These are phyloP conservation scores for Tylopilus sp. DNA, from an alignment of 768 basidiomycete species.

Conservation along the genomic window DNA sequence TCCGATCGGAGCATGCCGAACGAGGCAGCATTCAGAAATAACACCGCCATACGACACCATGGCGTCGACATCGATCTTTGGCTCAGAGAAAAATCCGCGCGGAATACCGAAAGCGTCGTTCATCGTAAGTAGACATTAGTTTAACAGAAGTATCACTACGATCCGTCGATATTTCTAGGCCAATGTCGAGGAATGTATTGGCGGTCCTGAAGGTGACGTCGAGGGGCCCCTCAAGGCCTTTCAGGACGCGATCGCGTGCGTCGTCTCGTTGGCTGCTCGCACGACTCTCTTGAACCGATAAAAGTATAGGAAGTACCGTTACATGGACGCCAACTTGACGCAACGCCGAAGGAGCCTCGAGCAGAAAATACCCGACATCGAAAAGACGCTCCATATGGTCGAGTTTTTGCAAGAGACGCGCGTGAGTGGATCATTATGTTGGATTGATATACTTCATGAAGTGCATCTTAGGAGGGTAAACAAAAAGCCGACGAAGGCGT, in stretches of 20 bases:
- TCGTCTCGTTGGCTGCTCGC: constrained; percentile 3
- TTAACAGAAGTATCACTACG: neutral
- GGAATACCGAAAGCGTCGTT: constrained; percentile 97
- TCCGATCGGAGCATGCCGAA: constrained; percentile 28
- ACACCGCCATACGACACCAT: constrained; percentile 2
- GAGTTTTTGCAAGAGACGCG: constrained; percentile 71
- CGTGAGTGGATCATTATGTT: constrained; percentile 38
- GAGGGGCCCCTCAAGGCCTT: constrained; percentile 77
- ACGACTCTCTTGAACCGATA: constrained; percentile 16
- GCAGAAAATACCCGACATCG: constrained; percentile 95
- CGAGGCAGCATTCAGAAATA: neutral
- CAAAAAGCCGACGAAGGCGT: constrained; percentile 30
- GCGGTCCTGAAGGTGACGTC: constrained; percentile 70
- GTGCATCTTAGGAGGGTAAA: constrained; percentile 54
- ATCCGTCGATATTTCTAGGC: constrained; percentile 46
- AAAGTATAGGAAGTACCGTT: constrained; percentile 87
- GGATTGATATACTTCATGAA: neutral
- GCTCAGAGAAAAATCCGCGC: constrained; percentile 69
- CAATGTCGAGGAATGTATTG: constrained; percentile 84
- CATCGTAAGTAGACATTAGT: constrained; percentile 55
- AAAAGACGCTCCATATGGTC: constrained; percentile 89
- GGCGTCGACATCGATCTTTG: constrained; percentile 30
- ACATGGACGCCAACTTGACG: constrained; percentile 88
- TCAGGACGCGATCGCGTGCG: constrained; percentile 94
- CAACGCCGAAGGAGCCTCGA: constrained; percentile 78